These are phyloP conservation scores for Pseudoperonospora humuli DNA, from an alignment of 352 stramenopile species.

Conservation along the genomic window DNA sequence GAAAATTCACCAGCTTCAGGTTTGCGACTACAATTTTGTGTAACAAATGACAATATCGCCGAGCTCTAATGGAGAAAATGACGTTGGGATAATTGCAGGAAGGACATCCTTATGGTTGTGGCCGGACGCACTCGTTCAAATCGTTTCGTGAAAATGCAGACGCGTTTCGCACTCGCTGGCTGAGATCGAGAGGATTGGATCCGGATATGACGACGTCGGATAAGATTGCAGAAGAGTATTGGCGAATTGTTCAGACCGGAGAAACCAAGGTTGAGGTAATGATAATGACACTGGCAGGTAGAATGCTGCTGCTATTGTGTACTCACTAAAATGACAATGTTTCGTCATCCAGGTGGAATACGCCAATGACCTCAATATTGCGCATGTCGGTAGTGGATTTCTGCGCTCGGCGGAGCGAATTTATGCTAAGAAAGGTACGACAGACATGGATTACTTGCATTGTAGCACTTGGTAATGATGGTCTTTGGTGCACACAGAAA, in stretches of 20 bases:
- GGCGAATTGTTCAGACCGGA: slow-evolving; percentile 73
- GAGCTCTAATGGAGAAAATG: not conserved
- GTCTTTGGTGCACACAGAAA: slow-evolving; percentile 3
- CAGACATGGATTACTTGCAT: not conserved
- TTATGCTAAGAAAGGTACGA: slow-evolving; percentile 25
- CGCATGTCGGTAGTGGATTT: slow-evolving; percentile 78
- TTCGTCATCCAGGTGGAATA: slow-evolving; percentile 69
- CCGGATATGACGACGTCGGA: slow-evolving; percentile 37
- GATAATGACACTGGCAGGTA: slow-evolving; percentile 18
- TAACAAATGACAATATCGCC: not conserved
- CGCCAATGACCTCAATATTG: slow-evolving; percentile 85
- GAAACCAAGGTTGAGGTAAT: slow-evolving; percentile 27
- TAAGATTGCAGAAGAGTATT: slow-evolving; percentile 86
- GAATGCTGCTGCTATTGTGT: not conserved
- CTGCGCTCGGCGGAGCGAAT: slow-evolving; percentile 28
- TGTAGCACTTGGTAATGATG: slow-evolving; percentile 1
- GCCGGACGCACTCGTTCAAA: slow-evolving; percentile 51
- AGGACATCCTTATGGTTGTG: slow-evolving; percentile 57
- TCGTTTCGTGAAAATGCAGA: slow-evolving; percentile 57
- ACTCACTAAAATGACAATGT: not conserved
- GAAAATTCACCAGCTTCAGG: slow-evolving; percentile 82
- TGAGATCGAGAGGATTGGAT: slow-evolving; percentile 29
- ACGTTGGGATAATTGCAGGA: slow-evolving; percentile 25
- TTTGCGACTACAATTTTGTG: slow-evolving; percentile 2
- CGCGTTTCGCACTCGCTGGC: slow-evolving; percentile 50